Conservation (phyloP, 441 rosid genomes). For the Raphanus hybrid region DNA sequence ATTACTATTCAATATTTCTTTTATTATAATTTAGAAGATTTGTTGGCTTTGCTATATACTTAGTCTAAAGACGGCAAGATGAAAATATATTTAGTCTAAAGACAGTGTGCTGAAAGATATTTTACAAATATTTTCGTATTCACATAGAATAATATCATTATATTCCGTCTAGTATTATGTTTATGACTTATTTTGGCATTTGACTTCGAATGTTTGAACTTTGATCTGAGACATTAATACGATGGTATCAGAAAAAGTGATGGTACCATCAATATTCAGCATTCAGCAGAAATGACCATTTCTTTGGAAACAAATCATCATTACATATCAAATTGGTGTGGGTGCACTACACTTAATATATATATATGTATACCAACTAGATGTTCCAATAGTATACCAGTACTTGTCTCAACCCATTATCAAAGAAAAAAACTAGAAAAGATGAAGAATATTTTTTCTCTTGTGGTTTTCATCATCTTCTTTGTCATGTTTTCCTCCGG, state of each 20-base stretch:
- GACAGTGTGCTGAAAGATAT: no score
- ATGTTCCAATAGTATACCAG: not conserved
- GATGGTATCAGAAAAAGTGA: no score
- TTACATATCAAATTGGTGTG: not conserved
- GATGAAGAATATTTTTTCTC: constrained; percentile 20
- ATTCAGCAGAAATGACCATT: no score
- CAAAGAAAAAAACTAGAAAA: not conserved
- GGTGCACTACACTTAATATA: not conserved
- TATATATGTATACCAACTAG: not conserved
- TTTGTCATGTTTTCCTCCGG: constrained; percentile 24
- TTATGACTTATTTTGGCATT: not conserved
- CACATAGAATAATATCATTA: not conserved
- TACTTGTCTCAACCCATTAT: not conserved
- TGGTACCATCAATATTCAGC: no score
- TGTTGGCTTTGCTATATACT: no score
- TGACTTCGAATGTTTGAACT: not conserved
- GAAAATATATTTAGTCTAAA: no score
- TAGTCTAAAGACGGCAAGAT: no score
- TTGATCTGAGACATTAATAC: no score
- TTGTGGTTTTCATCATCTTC: constrained; percentile 15
- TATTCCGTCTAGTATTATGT: not conserved
- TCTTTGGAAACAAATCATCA: no score
- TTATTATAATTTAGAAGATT: no score
- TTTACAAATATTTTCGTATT: no score
- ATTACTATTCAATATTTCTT: no score